A percentile compares a stretch with the other conserved stretches of the same genome.
phyloP scores from a whole-genome alignment of 306 rosid species.

The Prunus padus region DNA sequence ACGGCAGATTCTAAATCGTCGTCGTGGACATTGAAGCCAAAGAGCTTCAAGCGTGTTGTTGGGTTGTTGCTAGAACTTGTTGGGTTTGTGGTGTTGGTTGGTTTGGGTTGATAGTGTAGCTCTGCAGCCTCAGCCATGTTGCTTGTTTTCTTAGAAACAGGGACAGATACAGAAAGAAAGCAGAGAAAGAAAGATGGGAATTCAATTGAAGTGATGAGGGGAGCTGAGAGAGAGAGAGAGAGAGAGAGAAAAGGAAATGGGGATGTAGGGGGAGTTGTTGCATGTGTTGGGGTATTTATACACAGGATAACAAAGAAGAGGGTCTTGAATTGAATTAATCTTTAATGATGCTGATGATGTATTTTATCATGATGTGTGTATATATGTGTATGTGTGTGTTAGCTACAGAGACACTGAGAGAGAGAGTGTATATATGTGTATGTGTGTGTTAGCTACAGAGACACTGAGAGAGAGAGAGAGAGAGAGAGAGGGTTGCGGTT shows the following conservation, averaged over 20 bases:
- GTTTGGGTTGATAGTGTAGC: conserved; percentile 48
- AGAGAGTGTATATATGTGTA: not conserved
- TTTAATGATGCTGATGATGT: conserved; percentile 9
- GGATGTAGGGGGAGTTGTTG: conserved; percentile 44
- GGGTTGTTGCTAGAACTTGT: conserved; percentile 11
- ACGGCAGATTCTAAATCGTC: conserved; percentile 45
- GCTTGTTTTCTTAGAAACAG: conserved; percentile 11
- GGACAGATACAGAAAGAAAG: not conserved
- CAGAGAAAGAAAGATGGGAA: not conserved
- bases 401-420: too few relatives aligned
- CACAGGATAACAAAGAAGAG: conserved; percentile 23
- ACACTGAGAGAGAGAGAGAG: not conserved
- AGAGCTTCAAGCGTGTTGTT: conserved; percentile 65
- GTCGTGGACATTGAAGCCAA: conserved; percentile 77
- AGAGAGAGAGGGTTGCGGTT: conserved; percentile 27
- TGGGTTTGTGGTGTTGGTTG: conserved; percentile 28
- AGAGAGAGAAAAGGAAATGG: not conserved
- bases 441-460: not conserved
- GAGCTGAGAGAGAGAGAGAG: conserved; percentile 24
- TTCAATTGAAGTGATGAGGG: not conserved
- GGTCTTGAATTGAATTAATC: conserved; percentile 10
- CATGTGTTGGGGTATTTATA: conserved; percentile 79
- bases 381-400: not conserved
- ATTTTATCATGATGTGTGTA: not conserved
- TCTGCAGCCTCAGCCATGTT: conserved; percentile 39